Conservation (phyloP, 1,284 basidiomycete genomes). For the Malassezia brasiliensis region DNA sequence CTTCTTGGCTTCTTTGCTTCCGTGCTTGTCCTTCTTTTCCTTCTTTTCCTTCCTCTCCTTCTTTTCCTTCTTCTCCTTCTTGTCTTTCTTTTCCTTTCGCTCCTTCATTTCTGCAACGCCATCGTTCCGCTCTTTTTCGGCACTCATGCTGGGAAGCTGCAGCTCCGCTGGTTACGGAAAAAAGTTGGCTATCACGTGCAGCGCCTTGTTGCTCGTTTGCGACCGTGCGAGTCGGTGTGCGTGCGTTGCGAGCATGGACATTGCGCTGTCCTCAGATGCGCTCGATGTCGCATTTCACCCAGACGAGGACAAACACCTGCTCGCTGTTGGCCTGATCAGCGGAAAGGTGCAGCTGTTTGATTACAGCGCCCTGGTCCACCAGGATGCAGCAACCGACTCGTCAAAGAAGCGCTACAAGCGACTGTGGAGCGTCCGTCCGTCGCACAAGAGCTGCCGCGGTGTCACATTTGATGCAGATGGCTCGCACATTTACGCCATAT, state of each 20-base stretch:
- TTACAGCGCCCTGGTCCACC: conserved; percentile 50
- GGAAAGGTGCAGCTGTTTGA: conserved; percentile 70
- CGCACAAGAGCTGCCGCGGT: conserved; percentile 35
- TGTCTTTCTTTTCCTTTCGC: conserved; percentile 5
- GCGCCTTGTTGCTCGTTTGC: neutral
- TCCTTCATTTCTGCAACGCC: neutral
- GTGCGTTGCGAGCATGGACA: conserved; percentile 31
- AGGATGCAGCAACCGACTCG: neutral
- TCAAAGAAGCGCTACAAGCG: conserved; percentile 9
- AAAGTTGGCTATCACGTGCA: conserved; percentile 13
- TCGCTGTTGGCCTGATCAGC: conserved; percentile 70
- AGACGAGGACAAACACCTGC: conserved; percentile 52
- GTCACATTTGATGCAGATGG: conserved; percentile 22
- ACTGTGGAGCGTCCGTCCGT: conserved; percentile 26
- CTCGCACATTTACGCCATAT: conserved; percentile 59
- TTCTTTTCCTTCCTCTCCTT: conserved; percentile 13
- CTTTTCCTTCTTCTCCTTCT: conserved; percentile 12
- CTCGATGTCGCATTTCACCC: conserved; percentile 86
- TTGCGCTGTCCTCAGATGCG: conserved; percentile 58
- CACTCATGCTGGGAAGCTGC: neutral
- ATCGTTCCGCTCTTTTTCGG: neutral
- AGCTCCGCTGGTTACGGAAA: neutral
- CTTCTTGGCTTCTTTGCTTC: neutral
- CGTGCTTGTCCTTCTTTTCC: conserved; percentile 4
- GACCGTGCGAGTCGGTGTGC: conserved; percentile 12